Base-by-base conservation (phyloP, 305 asterid genomes). In the Striga hermonthica region DNA sequence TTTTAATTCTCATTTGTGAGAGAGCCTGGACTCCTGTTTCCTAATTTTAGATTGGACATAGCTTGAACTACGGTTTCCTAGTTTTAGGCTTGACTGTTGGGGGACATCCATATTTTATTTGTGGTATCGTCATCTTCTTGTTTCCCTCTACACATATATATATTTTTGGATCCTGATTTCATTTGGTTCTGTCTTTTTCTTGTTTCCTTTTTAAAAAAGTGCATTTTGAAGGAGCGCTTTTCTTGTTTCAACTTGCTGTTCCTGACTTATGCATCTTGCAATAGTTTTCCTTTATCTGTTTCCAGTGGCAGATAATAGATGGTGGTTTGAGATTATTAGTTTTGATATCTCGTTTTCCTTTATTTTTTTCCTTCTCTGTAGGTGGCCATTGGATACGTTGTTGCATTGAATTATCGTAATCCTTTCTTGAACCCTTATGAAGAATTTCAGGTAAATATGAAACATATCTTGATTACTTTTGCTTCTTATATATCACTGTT, bases 371-470 rank as follows among this genome's bases (percentile, higher is more conserved):
- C 50, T 13, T 39, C 53, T 73, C 57, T 64, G 66, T 84, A 90
- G 97, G 95, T 93, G 70, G 95, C 93, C 34, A 63, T 90, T 69
- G 99, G 96, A 66, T 66, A 88, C 64, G 97, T 93, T 62, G 84
- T 88, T 79, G 97, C 95, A 52, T 80, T 90, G 79, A 79, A 93
- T 74, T 93, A 93, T 82, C 83, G 67, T 43, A 93, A 90, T 75
- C 95, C 99, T 65, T 90, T 78, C 86, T 72, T 93, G 79, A 90
- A 85, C 71, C 96, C 96, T 13, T 93, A 90, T 56, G 99, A 90
- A 79, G 97, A 93, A 79, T 93, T 86, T 75, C 99, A 93, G 99
- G 97, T 93, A 80, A 55, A 56, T 50, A 75, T 66, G 28, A 48
- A 11, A 22, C 5, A 3, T 31, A 3, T 22, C 59, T 47, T 34